Percentiles rank a stretch among this genome's conserved stretches.
Evolutionary conservation across 768 basidiomycete species (phyloP).

Genomic region (Coprinellus micaceus): DNA sequence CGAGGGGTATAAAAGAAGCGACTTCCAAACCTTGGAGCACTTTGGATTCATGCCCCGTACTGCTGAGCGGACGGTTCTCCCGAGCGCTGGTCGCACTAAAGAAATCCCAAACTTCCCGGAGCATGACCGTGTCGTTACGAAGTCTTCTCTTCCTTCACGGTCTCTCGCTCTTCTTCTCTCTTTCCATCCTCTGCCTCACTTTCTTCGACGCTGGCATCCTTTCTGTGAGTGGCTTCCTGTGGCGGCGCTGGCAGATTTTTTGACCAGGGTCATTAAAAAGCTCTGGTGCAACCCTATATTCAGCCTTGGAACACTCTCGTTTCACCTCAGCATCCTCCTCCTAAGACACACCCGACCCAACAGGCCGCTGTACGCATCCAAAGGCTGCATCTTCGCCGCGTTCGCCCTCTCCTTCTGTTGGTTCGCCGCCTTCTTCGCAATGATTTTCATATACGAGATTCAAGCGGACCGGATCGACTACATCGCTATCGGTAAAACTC

Average conservation of each 20-base stretch:
- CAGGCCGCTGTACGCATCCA: conserved; percentile 11
- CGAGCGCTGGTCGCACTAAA: conserved; percentile 19
- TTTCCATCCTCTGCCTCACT: conserved; percentile 17
- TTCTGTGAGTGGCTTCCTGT: conserved; percentile 24
- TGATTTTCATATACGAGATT: conserved; percentile 20
- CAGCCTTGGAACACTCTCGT: conserved; percentile 21
- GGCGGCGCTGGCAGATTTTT: too few species aligned
- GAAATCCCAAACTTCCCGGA: conserved; percentile 11
- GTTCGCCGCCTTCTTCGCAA: conserved; percentile 24
- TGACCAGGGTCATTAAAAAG: conserved; percentile 6
- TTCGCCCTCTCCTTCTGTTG: conserved; percentile 24
- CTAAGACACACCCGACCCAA: conserved; percentile 17
- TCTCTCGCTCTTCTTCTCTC: conserved; percentile 19
- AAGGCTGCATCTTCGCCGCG: conserved; percentile 17
- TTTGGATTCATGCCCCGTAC: neutral
- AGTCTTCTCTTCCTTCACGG: conserved; percentile 21
- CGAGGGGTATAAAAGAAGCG: neutral
- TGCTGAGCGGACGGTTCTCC: conserved; percentile 16
- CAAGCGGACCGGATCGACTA: conserved; percentile 13
- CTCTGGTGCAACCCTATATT: conserved; percentile 24
- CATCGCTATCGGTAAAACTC: conserved; percentile 10
- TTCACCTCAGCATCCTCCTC: conserved; percentile 19
- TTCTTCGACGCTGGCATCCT: conserved; percentile 20
- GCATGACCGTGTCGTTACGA: conserved; percentile 19
- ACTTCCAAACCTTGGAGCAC: neutral